Percentiles rank a stretch among this genome's conserved stretches.
Evolutionary conservation across 192 early-diverging fungal species (phyloP).

Genomic region (Umbelopsis ramanniana): DNA sequence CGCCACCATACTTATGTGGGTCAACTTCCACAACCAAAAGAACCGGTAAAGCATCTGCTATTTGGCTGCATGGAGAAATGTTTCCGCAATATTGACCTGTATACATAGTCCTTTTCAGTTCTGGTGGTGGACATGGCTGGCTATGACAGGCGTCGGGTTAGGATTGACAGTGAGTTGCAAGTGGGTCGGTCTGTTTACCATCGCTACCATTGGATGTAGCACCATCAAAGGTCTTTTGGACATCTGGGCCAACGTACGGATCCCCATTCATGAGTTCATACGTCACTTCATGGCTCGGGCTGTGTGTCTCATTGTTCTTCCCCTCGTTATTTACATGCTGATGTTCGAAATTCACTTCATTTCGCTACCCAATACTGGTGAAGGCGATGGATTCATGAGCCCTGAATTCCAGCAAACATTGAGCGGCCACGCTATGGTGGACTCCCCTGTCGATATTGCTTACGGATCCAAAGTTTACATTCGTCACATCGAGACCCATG

Average conservation of each 20-base stretch:
- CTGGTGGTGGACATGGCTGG: slow-evolving; percentile 89
- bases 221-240: slow-evolving; percentile 88
- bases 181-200: slow-evolving; percentile 94
- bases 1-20: slow-evolving; percentile 80
- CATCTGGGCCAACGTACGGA: slow-evolving; percentile 72
- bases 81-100: neutral
- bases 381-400: slow-evolving; percentile 96
- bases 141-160: slow-evolving; percentile 81
- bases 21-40: slow-evolving; percentile 78
- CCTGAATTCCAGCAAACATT: slow-evolving; percentile 90
- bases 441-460: slow-evolving; percentile 67
- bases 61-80: neutral
- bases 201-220: slow-evolving; percentile 86
- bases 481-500: slow-evolving; percentile 73
- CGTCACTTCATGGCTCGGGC: slow-evolving; percentile 87
- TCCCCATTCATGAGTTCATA: slow-evolving; percentile 39
- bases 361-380: slow-evolving; percentile 78
- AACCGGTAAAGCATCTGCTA: slow-evolving; percentile 3
- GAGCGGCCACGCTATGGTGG: slow-evolving; percentile 67
- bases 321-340: slow-evolving; percentile 78
- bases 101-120: slow-evolving; percentile 67
- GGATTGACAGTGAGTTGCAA: slow-evolving; percentile 83
- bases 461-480: slow-evolving; percentile 72
- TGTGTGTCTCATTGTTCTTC: slow-evolving; percentile 86
- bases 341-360: slow-evolving; percentile 94